These are phyloP conservation scores for Wolfiporia cocos DNA, from an alignment of 1,284 basidiomycete species.

Conservation along the genomic window DNA sequence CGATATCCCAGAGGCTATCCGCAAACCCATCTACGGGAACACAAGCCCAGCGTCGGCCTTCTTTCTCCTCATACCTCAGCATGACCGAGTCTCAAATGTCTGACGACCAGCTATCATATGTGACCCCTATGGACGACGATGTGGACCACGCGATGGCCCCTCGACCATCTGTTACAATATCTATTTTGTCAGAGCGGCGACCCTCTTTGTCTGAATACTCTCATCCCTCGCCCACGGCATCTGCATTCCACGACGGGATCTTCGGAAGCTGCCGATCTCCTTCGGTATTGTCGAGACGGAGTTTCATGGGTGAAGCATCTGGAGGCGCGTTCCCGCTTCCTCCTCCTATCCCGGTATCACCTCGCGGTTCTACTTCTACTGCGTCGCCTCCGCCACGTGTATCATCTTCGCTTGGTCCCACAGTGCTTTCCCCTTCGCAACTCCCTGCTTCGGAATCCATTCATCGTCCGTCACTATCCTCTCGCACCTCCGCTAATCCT, in stretches of 20 bases:
- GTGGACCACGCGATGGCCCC: slow-evolving; percentile 28
- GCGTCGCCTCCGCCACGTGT: slow-evolving; percentile 47
- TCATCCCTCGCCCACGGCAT: slow-evolving; percentile 58
- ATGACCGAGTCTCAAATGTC: slow-evolving; percentile 17
- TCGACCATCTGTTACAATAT: slow-evolving; percentile 26
- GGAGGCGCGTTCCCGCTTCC: slow-evolving; percentile 12
- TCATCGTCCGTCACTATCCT: slow-evolving; percentile 21
- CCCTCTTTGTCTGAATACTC: slow-evolving; percentile 51
- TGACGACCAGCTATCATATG: slow-evolving; percentile 25
- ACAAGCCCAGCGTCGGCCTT: slow-evolving; percentile 11
- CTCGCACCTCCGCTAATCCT: slow-evolving; percentile 18
- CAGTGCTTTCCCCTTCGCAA: slow-evolving; percentile 46
- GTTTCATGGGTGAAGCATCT: slow-evolving; percentile 20
- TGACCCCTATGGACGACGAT: slow-evolving; percentile 28
- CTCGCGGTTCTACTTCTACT: slow-evolving; percentile 32
- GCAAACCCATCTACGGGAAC: slow-evolving; percentile 12
- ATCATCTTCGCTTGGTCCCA: slow-evolving; percentile 37
- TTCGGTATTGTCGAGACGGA: slow-evolving; percentile 28
- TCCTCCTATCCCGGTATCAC: slow-evolving; percentile 11
- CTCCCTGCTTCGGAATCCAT: slow-evolving; percentile 32
- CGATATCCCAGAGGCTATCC: slow-evolving; percentile 12
- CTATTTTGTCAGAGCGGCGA: slow-evolving; percentile 28
- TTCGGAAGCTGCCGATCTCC: slow-evolving; percentile 28
- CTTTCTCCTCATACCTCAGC: slow-evolving; percentile 20
- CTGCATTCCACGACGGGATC: slow-evolving; percentile 61